Conservation (phyloP, 176 grass and related monocot genomes). For the Ensete ventricosum region DNA sequence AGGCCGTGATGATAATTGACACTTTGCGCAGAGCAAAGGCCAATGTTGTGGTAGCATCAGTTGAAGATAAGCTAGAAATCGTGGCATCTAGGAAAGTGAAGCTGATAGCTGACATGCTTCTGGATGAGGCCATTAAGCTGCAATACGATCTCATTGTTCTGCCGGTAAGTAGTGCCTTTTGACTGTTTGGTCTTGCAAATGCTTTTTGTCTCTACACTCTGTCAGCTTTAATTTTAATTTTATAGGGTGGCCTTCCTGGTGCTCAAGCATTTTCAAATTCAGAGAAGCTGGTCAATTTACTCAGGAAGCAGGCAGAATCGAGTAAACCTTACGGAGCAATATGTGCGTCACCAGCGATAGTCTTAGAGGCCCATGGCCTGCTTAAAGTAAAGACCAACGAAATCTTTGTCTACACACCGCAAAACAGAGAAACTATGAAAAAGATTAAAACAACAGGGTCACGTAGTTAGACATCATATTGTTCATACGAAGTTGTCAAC, state of each 20-base stretch:
- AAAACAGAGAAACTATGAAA: no score
- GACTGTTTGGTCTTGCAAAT: no score
- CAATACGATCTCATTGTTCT: constrained; percentile 90
- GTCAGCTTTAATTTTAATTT: neutral
- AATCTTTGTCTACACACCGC: no score
- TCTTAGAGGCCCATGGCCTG: constrained; percentile 62
- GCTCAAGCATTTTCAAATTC: constrained; percentile 58
- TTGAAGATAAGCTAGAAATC: constrained; percentile 72
- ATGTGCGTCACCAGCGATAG: constrained; percentile 72
- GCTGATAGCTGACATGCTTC: constrained; percentile 62
- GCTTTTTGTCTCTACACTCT: neutral
- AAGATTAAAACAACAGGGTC: no score
- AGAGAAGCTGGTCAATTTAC: constrained; percentile 47
- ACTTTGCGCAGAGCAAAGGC: constrained; percentile 66
- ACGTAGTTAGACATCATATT: no score
- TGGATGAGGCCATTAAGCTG: constrained; percentile 60
- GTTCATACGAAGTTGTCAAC: no score
- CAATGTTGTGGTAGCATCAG: constrained; percentile 67
- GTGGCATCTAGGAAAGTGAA: constrained; percentile 76
- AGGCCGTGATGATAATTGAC: constrained; percentile 76
- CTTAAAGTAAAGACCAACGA: constrained; percentile 38
- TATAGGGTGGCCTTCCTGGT: constrained; percentile 60
- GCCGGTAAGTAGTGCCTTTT: constrained; percentile 36
- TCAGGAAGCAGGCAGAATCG: constrained; percentile 58
- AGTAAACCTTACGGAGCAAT: constrained; percentile 79